Evolutionary conservation across 176 grass and related monocot genomes (phyloP).

Genomic region (Oryza meyeriana): DNA sequence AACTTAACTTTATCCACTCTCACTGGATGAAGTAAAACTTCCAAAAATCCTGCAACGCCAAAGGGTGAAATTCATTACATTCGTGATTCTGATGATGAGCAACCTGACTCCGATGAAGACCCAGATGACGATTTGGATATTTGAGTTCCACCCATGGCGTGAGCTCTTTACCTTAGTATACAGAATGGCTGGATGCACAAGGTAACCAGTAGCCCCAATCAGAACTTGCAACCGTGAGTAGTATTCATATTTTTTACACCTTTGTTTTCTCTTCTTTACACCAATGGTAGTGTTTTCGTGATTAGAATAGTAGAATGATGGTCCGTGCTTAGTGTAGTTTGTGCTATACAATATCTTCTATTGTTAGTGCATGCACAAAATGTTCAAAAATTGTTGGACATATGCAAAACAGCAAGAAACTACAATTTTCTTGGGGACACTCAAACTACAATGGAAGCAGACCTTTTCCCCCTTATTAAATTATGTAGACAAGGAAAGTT

Average conservation of each 20-base stretch:
- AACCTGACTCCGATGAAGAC: conserved; percentile 92
- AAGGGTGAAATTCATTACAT: conserved; percentile 92
- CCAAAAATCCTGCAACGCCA: conserved; percentile 32
- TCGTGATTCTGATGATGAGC: conserved; percentile 94
- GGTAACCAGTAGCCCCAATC: background rate
- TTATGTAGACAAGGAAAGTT: background rate
- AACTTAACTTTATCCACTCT: conserved; percentile 14
- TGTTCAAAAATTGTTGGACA: background rate
- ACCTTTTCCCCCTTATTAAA: background rate
- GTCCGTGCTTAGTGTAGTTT: background rate
- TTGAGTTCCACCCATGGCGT: conserved; percentile 30
- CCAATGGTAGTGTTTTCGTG: background rate
- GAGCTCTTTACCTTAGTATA: background rate
- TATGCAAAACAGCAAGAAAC: background rate
- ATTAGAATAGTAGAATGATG: conserved; percentile 9
- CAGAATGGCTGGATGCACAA: background rate
- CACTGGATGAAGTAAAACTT: conserved; percentile 35
- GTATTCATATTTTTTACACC: background rate
- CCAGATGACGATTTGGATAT: conserved; percentile 97
- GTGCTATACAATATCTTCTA: background rate
- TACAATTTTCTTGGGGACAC: background rate
- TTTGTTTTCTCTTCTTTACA: background rate
- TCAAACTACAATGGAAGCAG: background rate
- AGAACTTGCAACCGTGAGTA: background rate
- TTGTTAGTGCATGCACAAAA: background rate